Evolutionary conservation across 2,329 filamentous ascomycete genomes (phyloP).

Genomic region (Gaeumannomyces sp.): DNA sequence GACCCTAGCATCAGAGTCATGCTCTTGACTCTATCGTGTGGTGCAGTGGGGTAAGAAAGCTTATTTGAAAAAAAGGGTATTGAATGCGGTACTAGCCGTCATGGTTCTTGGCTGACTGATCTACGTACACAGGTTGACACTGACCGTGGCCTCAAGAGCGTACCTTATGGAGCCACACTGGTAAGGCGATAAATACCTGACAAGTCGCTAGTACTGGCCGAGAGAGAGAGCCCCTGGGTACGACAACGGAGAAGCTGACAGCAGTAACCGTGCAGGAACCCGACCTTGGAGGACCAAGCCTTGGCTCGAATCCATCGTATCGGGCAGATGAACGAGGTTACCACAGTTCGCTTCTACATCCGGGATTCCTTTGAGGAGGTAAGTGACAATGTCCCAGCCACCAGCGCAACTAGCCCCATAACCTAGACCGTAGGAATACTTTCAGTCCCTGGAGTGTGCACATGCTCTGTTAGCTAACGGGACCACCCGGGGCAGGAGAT

Average conservation of each 20-base stretch:
- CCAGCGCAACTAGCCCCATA: not conserved
- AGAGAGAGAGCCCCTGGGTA: no score
- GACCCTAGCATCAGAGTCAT: slow-evolving; percentile 34
- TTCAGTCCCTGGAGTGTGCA: not conserved
- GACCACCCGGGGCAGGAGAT: slow-evolving; percentile 9
- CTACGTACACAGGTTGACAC: slow-evolving; percentile 29
- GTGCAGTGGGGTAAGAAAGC: slow-evolving; percentile 40
- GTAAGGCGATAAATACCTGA: slow-evolving; percentile 16
- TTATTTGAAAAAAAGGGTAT: not conserved
- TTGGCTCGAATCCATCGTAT: slow-evolving; percentile 23
- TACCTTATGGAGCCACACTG: slow-evolving; percentile 47
- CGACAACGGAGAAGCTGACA: no score
- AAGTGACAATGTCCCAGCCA: not conserved
- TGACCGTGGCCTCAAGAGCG: slow-evolving; percentile 39
- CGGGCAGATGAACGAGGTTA: slow-evolving; percentile 22
- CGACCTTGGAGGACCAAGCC: slow-evolving; percentile 25
- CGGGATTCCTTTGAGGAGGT: slow-evolving; percentile 24
- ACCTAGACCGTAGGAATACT: no score
- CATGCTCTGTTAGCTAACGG: not conserved
- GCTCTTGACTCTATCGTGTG: slow-evolving; percentile 44
- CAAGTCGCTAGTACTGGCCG: no score
- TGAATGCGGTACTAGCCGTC: not conserved
- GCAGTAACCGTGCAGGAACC: slow-evolving; percentile 19
- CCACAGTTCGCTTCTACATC: slow-evolving; percentile 22
- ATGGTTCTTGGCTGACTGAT: not conserved